A percentile compares a stretch with the other conserved stretches of the same genome.
Conservation (phyloP, 2,329 filamentous ascomycete genomes). For the Parasarocladium wereldwijsianum region DNA sequence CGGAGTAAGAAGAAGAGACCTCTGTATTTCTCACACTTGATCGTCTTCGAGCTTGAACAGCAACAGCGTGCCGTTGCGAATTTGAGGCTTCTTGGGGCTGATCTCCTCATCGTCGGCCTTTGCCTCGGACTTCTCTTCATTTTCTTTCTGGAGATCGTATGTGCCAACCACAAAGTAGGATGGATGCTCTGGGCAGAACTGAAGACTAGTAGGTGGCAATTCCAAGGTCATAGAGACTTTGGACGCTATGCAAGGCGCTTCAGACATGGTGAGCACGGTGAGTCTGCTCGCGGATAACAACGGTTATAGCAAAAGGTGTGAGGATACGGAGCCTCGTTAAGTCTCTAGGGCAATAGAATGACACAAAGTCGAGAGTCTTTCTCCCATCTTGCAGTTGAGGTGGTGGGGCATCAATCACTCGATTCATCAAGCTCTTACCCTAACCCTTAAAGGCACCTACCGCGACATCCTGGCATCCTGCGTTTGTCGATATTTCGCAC, state of each 20-base stretch:
- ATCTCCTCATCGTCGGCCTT: conserved; percentile 10
- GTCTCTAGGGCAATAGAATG: too few relatives aligned
- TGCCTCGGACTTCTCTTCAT: conserved; percentile 10
- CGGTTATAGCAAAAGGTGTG: too few relatives aligned
- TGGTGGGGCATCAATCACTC: too few relatives aligned
- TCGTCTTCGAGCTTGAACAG: conserved; percentile 42
- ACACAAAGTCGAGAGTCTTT: too few relatives aligned
- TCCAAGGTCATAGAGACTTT: conserved; percentile 39
- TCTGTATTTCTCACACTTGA: conserved; percentile 41
- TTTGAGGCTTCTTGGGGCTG: conserved; percentile 33
- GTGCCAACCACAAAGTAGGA: conserved; percentile 69
- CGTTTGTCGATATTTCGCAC: too few relatives aligned
- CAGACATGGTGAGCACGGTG: too few relatives aligned
- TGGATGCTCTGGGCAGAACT: conserved; percentile 49
- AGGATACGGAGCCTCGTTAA: too few relatives aligned
- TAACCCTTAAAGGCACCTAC: too few relatives aligned
- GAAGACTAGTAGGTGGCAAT: conserved; percentile 63
- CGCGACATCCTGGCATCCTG: too few relatives aligned
- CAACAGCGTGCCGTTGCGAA: conserved; percentile 58
- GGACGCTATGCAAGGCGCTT: conserved; percentile 27
- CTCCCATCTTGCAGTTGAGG: too few relatives aligned
- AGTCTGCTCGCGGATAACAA: too few relatives aligned
- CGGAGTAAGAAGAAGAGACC: background rate
- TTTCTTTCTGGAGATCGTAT: conserved; percentile 54
- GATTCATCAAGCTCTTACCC: too few relatives aligned